Evolutionary conservation across 2,329 filamentous ascomycete genomes (phyloP).

Genomic region (Chaetomium strumarium): DNA sequence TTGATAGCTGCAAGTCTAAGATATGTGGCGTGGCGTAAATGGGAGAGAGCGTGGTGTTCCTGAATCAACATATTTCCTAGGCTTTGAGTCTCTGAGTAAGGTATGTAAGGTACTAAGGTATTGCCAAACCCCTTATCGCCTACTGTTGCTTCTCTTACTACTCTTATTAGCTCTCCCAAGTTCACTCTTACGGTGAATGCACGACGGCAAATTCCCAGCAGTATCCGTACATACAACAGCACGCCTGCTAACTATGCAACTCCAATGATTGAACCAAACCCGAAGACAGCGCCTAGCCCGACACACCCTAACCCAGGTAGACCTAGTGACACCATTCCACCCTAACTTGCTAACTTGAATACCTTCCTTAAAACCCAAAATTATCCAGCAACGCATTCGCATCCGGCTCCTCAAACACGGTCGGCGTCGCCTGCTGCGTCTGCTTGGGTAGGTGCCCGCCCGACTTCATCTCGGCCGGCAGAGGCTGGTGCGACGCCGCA

Average conservation of each 20-base stretch:
- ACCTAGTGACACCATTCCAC: not conserved
- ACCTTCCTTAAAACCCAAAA: conserved; percentile 93
- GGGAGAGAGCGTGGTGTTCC: no score
- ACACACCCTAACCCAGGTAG: not conserved
- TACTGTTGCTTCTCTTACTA: no score
- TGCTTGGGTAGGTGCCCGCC: conserved; percentile 30
- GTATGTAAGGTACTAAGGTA: no score
- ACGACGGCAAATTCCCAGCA: not conserved
- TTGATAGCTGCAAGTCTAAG: no score
- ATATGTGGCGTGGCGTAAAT: no score
- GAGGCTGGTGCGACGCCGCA: conserved; percentile 14
- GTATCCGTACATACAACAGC: not conserved
- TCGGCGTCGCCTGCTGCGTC: conserved; percentile 55
- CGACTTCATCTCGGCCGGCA: conserved; percentile 39
- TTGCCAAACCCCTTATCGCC: no score
- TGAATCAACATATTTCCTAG: no score
- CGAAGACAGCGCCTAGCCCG: not conserved
- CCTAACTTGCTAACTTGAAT: no score
- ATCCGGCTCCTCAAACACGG: conserved; percentile 89
- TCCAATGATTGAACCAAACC: not conserved
- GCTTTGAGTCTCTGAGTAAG: no score
- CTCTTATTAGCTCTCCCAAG: no score
- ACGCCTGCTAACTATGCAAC: conserved; percentile 4
- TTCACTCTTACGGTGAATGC: not conserved
- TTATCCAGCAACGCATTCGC: conserved; percentile 80